Evolutionary conservation across 208 protist genomes (phyloP), one percentile per base, ranked within the genome.

Genomic region (Trypanosoma congolense): DNA sequence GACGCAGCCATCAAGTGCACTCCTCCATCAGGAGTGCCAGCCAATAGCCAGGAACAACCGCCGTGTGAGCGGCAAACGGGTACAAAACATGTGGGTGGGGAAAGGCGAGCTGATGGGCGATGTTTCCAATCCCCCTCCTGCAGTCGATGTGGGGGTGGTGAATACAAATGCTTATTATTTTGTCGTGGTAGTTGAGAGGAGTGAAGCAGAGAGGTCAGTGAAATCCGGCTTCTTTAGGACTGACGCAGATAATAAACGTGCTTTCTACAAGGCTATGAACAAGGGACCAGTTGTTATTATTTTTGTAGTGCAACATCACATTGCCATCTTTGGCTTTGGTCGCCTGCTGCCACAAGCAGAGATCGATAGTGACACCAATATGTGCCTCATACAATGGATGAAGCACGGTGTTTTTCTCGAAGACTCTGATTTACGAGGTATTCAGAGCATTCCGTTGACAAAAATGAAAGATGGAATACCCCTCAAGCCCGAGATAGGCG

Each of bases 351-450:
- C 75, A 31, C 8, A 31, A 18, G 35, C 3, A 52, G 66, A 33
- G 42, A 60, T 24, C 40, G 56, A 54, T 28, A 57, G 3, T 9
- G 36, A 44, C 30, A 33, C 21, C 22, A 48, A 31, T 50, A 29
- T 38, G 21, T 87, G 61, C 56, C 57, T 47, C 3, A 57, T 90
- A 10, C 70, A 84, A 54, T 90, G 83, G 83, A 33, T 90, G 25
- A 71, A 70, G 12, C 75, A 86, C 56, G 61, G 75, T 61, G 69
- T 81, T 26, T 73, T 56, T 44, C 49, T 82, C 29, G 42, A 53
- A 30, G 75, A 87, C 41, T 18, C 44, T n/a, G 51, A 65, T 52
- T 42, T 72, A 28, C 62, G 62, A 4, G 43, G 24, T 6, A 28
- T 76, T 3, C 56, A 61, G 33, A 69, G 61, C 18, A 33, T 77